Evolutionary conservation across 2,329 filamentous ascomycete genomes (phyloP).

Genomic region (Aureobasidium sp.): DNA sequence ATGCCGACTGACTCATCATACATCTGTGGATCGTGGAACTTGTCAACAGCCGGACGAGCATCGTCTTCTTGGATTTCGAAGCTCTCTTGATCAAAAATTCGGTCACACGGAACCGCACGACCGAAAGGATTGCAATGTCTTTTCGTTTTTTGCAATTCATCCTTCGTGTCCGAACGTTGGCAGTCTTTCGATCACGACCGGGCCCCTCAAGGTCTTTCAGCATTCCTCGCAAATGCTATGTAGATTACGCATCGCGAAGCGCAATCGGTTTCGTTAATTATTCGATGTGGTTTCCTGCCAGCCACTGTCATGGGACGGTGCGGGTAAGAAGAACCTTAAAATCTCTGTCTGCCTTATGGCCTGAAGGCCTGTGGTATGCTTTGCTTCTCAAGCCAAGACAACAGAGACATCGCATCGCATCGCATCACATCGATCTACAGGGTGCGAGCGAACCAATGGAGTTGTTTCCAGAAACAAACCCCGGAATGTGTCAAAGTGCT

Average conservation of each 20-base stretch:
- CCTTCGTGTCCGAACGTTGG: not conserved
- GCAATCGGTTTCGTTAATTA: not conserved
- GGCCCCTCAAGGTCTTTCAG: not conserved
- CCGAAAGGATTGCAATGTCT: not conserved
- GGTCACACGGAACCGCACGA: not conserved
- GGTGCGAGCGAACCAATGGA: not conserved
- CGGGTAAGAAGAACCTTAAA: not conserved
- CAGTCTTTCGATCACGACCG: not conserved
- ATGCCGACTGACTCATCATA: slow-evolving; percentile 7
- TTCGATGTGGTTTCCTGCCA: not conserved
- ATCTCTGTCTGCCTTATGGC: not conserved
- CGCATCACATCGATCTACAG: not conserved
- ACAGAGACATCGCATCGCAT: not conserved
- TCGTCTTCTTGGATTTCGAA: not conserved
- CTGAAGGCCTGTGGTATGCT: not conserved
- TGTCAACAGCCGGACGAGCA: not conserved
- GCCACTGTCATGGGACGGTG: not conserved
- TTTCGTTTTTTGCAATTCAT: not conserved
- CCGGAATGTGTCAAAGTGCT: slow-evolving; percentile 11
- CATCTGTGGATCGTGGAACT: not conserved
- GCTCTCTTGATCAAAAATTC: not conserved
- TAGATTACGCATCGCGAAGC: not conserved
- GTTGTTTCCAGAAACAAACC: not conserved
- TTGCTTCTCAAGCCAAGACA: not conserved
- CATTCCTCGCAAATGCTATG: not conserved